Evolutionary conservation across 176 grass and related monocot genomes (phyloP), one percentile per base, ranked within the genome.

Genomic region (Carex kokanica): DNA sequence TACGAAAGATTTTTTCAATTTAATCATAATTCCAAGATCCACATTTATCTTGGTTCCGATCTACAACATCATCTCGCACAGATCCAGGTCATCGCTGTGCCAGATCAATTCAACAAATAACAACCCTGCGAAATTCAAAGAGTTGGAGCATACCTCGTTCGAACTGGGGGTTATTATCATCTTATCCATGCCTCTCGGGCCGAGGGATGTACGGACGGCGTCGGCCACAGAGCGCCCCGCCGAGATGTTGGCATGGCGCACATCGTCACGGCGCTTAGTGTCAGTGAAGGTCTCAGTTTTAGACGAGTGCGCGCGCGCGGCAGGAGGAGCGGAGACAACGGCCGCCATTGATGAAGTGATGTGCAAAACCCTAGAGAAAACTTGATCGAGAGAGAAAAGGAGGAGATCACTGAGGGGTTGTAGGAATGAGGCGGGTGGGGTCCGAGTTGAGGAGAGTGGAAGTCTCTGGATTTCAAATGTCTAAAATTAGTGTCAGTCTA

Each of bases 121-220:
- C 43, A 45, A 3, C 47, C 8, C 1, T 21, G 20, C 1, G 47
- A 73, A 73, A 47, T 23, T 23, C 8, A 73, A 34, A 43, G 43
- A 14, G 21, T 62, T 5, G 20, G 38, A 41, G 45, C 18, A 64
- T 45, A 81, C 90, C 75, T 82, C 80, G 41, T 82, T 82, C 4
- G 88, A 80, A 53, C 83, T 87, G 20, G 87, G 85, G 2, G 91
- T 84, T n/a, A 80, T 81, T 55, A 97, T 97, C 91, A 93, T 97
- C 89, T 97, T 97, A 81, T 97, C 94, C 94, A 97, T 97, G 23
- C 91, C 94, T 6, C 87, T 88, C 16, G 94, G 94, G 3, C 94
- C 91, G 2, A 97, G 87, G 16, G 91, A 93, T 34, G 94, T 97
- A 72, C 93, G 94, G 55, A 97, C 94, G 0, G 94, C 87, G 78